A percentile compares a stretch with the other conserved stretches of the same genome.
These are phyloP conservation scores for Ophidiomyces ophidiicola DNA, from an alignment of 2,329 filamentous ascomycete genomes.

Conservation along the genomic window DNA sequence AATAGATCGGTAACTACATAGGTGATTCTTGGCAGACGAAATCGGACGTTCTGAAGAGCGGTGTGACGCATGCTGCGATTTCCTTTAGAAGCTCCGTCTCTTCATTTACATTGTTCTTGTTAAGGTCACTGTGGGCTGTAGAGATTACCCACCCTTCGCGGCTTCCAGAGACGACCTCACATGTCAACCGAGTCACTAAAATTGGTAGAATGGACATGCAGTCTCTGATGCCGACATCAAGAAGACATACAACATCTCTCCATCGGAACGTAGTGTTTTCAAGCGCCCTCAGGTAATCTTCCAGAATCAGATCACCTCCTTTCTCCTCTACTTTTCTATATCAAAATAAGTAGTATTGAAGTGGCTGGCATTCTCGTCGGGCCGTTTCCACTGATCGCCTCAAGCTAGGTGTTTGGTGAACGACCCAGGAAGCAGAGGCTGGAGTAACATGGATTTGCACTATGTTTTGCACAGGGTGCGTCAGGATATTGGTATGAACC, in stretches of 20 bases:
- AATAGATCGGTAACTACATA: background rate
- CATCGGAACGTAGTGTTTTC: background rate
- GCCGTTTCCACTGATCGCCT: background rate
- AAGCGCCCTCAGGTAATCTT: background rate
- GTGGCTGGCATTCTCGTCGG: slow-evolving; percentile 1
- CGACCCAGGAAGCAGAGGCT: background rate
- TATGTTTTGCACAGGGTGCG: background rate
- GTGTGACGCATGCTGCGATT: background rate
- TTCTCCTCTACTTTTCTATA: background rate
- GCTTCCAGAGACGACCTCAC: background rate
- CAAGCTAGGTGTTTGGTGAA: background rate
- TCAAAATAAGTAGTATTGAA: background rate
- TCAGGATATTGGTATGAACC: background rate
- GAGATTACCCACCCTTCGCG: background rate
- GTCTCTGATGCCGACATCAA: background rate
- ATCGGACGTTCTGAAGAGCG: background rate
- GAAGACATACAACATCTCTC: background rate
- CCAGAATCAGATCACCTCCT: background rate
- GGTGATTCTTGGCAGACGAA: background rate
- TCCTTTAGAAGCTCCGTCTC: background rate
- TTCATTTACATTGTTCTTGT: background rate
- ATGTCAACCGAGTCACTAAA: background rate
- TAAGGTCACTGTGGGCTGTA: background rate
- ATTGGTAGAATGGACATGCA: background rate
- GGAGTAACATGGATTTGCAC: background rate